These are phyloP conservation scores for Wickerhamomyces hampshirensis DNA, from an alignment of 805 yeast genomes.

Conservation along the genomic window DNA sequence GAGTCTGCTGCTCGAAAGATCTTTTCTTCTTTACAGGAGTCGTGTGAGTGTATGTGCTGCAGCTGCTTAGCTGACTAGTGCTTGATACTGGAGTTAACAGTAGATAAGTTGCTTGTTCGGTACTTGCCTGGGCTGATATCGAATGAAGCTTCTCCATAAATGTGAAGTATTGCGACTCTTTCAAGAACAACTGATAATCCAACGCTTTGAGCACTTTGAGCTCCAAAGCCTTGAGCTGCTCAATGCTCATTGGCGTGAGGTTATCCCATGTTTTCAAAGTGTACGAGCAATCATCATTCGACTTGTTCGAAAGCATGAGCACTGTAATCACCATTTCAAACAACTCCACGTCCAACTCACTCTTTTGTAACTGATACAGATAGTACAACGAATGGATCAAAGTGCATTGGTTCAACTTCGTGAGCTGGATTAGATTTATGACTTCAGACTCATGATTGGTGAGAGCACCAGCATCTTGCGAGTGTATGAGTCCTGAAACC, in stretches of 20 bases:
- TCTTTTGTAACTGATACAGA: slow-evolving; percentile 6
- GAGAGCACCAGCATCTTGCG: background rate
- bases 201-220: slow-evolving; percentile 17
- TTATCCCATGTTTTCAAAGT: slow-evolving; percentile 46
- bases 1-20: no score
- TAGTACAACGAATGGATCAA: slow-evolving; percentile 20
- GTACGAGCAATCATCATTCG: slow-evolving; percentile 45
- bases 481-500: background rate
- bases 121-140: background rate
- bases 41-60: background rate
- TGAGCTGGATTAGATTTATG: slow-evolving; percentile 12
- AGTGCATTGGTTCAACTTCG: slow-evolving; percentile 14
- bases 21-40: background rate
- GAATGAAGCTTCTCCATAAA: background rate
- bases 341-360: slow-evolving; percentile 9
- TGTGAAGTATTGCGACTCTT: slow-evolving; percentile 2
- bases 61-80: no score
- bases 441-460: slow-evolving; percentile 5
- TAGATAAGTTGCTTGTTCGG: background rate
- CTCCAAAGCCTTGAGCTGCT: slow-evolving; percentile 15
- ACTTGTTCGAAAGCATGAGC: slow-evolving; percentile 36
- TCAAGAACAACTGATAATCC: slow-evolving; percentile 21
- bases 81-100: no score
- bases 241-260: slow-evolving; percentile 17
- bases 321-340: slow-evolving; percentile 26